A percentile compares a stretch with the other conserved stretches of the same genome.
phyloP scores from a whole-genome alignment of 2,329 filamentous ascomycete species.

The Emmonsiellopsis sp. region DNA sequence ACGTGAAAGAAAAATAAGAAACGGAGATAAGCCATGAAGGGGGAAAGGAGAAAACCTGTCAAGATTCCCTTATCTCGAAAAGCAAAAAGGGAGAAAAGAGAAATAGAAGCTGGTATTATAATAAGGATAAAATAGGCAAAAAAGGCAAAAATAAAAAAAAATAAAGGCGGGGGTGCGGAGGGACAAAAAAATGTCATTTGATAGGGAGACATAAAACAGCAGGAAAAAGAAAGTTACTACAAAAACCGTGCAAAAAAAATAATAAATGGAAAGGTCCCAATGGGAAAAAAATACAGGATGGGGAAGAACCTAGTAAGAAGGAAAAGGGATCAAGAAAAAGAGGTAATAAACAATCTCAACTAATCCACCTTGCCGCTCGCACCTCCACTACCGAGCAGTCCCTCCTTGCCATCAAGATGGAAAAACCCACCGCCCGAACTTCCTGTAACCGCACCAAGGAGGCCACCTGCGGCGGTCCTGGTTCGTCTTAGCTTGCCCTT shows the following conservation, averaged over 20 bases:
- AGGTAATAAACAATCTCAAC: slow-evolving; percentile 2
- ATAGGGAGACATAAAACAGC: no score
- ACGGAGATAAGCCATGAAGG: not conserved
- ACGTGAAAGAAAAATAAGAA: not conserved
- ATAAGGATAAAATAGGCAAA: not conserved
- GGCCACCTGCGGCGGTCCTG: slow-evolving; percentile 21
- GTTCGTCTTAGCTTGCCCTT: slow-evolving; percentile 22
- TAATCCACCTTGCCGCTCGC: slow-evolving; percentile 39
- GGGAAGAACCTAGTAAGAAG: not conserved
- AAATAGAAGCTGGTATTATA: no score
- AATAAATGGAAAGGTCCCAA: no score
- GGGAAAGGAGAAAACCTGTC: no score
- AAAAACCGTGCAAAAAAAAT: no score
- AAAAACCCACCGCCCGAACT: slow-evolving; percentile 34
- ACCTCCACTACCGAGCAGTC: slow-evolving; percentile 29
- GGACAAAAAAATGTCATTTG: no score
- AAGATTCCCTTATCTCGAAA: no score
- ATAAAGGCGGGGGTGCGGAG: no score
- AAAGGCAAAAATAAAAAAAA: not conserved
- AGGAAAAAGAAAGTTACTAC: no score
- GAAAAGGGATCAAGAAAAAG: not conserved
- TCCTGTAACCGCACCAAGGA: slow-evolving; percentile 22
- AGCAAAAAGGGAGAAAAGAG: no score
- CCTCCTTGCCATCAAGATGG: slow-evolving; percentile 40
- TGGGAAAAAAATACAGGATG: no score